Conservation (phyloP, 345 rosid genomes). For the Gossypium raimondii region DNA sequence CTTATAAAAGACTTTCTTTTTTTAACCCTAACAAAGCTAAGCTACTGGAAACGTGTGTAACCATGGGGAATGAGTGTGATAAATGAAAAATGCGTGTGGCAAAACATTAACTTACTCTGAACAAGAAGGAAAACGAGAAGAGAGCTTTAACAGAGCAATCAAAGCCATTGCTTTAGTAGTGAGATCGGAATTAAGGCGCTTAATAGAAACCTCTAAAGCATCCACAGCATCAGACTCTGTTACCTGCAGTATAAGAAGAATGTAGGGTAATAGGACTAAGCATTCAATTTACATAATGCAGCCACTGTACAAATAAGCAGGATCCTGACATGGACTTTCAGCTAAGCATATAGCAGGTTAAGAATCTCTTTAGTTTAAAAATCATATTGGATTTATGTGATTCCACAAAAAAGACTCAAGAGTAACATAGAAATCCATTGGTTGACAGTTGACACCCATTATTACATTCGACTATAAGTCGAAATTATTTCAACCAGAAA, state of each 20-base stretch:
- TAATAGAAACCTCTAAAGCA: constrained; percentile 64
- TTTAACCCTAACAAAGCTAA: neutral
- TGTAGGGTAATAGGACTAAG: constrained; percentile 1
- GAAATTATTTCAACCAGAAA: neutral
- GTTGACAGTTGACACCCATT: constrained; percentile 4
- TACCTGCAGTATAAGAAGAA: constrained; percentile 45
- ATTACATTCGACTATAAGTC: neutral
- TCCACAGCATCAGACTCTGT: constrained; percentile 91
- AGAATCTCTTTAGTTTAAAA: neutral
- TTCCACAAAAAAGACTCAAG: neutral
- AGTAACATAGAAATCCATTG: neutral
- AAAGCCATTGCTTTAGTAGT: constrained; percentile 90
- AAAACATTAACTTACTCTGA: constrained; percentile 62
- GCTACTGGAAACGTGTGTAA: neutral
- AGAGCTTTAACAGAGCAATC: constrained; percentile 80
- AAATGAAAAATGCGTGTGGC: neutral
- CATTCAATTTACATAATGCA: constrained; percentile 10
- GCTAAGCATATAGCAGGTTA: neutral
- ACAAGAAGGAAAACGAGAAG: constrained; percentile 94
- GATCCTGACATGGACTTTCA: constrained; percentile 6
- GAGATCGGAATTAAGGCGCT: constrained; percentile 64
- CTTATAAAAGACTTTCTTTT: neutral
- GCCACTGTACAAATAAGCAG: neutral
- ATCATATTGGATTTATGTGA: neutral
- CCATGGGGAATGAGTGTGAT: neutral